Evolutionary conservation across 2,329 filamentous ascomycete genomes (phyloP), one percentile per base, ranked within the genome.

Genomic region (Chaetothyriales sp.): DNA sequence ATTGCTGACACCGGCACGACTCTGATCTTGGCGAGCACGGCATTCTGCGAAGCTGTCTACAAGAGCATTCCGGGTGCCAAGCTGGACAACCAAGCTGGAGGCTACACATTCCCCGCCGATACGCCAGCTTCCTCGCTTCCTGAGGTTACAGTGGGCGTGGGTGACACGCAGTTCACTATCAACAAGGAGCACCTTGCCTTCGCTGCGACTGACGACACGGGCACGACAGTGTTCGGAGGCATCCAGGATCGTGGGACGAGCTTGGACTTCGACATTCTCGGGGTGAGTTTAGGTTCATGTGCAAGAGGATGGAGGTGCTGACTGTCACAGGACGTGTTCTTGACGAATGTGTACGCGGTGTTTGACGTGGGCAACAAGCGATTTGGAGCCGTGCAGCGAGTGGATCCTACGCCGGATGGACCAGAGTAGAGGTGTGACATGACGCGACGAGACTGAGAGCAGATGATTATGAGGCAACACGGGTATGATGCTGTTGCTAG

Each of bases 1-100:
- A 85, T 87, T 58, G 79, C 77, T 33, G 84, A 87, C 64, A 87
- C 83, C 0, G 83, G 82, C 51, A 86, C 83, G 28, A 83, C 82
- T 0, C 73, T 87, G 48, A 77, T 77, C 1, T 72, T 87, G 29
- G 71, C 86, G 46, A 75, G 77, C 43, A 83, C 87, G 61, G 62
- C 67, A 1, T 73, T 77, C 10, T 81, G 77, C 62, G 68, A 80
- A 53, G 75, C 75, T 2, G 73, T 87, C 56, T 87, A 87, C 65
- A 70, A 69, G 48, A 69, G 75, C 29, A 85, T 87, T 54, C 75
- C 77, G 2, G 81, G 80, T 13, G 72, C 80, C 8, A 71, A 65
- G 46, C 81, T 81, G 61, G 75, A 81, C 56, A 60, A 67, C 10
- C 58, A 63, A 2, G 72, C 77, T 51, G 80, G 84, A 63, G 83